A percentile compares a stretch with the other conserved stretches of the same genome.
Conservation (phyloP, 2,329 filamentous ascomycete species). For the Aureobasidium sp. region DNA sequence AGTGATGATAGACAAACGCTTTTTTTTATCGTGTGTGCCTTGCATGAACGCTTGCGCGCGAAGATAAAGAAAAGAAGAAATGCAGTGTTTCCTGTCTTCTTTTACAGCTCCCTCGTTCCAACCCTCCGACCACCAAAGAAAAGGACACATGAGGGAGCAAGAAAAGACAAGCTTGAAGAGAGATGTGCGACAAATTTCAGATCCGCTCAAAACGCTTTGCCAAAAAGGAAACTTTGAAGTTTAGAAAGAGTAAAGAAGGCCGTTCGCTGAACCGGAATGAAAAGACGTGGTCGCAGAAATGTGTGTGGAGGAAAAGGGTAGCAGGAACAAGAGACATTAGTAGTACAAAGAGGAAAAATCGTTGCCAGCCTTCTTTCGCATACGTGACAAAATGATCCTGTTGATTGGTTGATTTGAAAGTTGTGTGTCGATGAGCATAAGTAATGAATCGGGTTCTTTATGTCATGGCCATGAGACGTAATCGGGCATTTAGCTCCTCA, state of each 20-base stretch:
- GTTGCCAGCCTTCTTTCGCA: neutral
- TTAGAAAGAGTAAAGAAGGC: neutral
- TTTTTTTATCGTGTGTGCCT: neutral
- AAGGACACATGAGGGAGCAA: neutral
- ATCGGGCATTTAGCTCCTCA: constrained; percentile 20
- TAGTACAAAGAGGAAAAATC: constrained; percentile 13
- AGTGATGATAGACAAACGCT: neutral
- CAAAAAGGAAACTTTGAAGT: neutral
- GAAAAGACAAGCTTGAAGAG: neutral
- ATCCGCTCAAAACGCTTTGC: constrained; percentile 10
- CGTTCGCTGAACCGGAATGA: constrained; percentile 13
- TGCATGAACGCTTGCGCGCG: neutral
- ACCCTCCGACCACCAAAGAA: neutral
- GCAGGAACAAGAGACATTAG: constrained; percentile 7
- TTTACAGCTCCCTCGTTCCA: neutral
- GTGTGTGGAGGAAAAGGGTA: neutral
- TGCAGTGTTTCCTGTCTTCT: neutral
- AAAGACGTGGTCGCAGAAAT: neutral
- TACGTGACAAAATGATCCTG: neutral
- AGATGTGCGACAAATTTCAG: neutral
- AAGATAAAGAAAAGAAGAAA: neutral
- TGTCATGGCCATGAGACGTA: constrained; percentile 23
- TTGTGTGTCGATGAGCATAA: neutral
- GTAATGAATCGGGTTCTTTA: neutral
- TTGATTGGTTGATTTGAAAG: neutral